Evolutionary conservation across 352 stramenopile species (phyloP), one percentile per base, ranked within the genome.

Genomic region (Globisporangium uncinulatum): DNA sequence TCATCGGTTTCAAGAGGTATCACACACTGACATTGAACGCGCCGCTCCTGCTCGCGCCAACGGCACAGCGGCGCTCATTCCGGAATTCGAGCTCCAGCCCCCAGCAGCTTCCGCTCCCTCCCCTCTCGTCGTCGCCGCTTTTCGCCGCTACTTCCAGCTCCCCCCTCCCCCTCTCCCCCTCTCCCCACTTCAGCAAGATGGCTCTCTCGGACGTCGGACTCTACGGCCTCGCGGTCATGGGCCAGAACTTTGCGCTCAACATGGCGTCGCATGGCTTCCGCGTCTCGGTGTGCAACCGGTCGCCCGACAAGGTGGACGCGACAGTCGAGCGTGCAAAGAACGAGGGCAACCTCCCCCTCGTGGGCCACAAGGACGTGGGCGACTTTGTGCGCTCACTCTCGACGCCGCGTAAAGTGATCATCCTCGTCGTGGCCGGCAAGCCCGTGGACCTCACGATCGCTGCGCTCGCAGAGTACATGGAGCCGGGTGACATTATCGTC

Each of bases 181-280:
- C 52, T 42, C 51, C 48, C 51, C 34, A 44, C 32, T 56, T 24
- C 50, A 32, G 46, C 53, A 63, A 29, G 14, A 88, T 91, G 80
- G 65, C 79, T 62, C 74, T 94, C 63, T 86, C 79, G 52, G 75
- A 94, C 63, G 75, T 97, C 63, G 90, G 89, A 56, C 86, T 96
- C 62, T 96, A 87, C 79, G 92, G 92, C 56, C 70, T 97, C 57
- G 91, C 87, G 62, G 92, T 98, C 58, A 98, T 98, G 94, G 94
- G 97, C 60, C 95, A 99, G 79, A 99, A 99, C 79, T 99, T 99
- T 68, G 97, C 97, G 20, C 86, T 99, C 45, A 99, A 99, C 86
- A 99, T 99, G 85, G 97, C 96, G 6, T 91, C 86, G 54, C 93
- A 99, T 66, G 97, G 97, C 66, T 99, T 99, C 83, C 86, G 79